Conservation (phyloP, 306 rosid genomes). For the Trifolium subterraneum region DNA sequence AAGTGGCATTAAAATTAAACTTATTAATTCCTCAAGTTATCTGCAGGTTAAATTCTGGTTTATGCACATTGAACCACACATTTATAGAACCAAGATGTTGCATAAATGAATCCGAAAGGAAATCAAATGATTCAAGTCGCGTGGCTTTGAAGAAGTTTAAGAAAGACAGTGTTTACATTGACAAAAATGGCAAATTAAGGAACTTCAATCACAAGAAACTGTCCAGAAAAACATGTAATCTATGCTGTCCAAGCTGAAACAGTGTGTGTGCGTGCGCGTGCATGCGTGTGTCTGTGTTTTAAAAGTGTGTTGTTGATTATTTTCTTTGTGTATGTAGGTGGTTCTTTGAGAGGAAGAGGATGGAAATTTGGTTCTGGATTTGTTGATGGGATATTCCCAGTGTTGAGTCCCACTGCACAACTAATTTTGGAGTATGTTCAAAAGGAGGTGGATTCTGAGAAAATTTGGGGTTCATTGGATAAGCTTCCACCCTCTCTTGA, state of each 20-base stretch:
- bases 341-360: constrained; percentile 90
- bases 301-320: constrained; percentile 8
- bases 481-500: constrained; percentile 73
- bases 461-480: constrained; percentile 70
- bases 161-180: constrained; percentile 72
- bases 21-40: not conserved
- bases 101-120: constrained; percentile 45
- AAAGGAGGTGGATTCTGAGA: constrained; percentile 54
- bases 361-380: constrained; percentile 98
- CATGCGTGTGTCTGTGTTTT: constrained; percentile 1
- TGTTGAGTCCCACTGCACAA: constrained; percentile 74
- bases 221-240: constrained; percentile 79
- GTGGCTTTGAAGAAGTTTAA: constrained; percentile 66
- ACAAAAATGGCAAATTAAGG: constrained; percentile 78
- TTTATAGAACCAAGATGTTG: constrained; percentile 48
- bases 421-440: constrained; percentile 67
- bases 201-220: constrained; percentile 81
- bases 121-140: constrained; percentile 55
- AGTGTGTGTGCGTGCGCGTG: not conserved
- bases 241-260: not conserved
- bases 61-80: constrained; percentile 40
- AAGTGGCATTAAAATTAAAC: constrained; percentile 31
- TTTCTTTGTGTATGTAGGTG: constrained; percentile 65
- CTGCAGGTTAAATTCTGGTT: constrained; percentile 44
- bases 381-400: constrained; percentile 91